Evolutionary conservation across 73 alveolate species (phyloP).

Genomic region (Effrenium voratum): DNA sequence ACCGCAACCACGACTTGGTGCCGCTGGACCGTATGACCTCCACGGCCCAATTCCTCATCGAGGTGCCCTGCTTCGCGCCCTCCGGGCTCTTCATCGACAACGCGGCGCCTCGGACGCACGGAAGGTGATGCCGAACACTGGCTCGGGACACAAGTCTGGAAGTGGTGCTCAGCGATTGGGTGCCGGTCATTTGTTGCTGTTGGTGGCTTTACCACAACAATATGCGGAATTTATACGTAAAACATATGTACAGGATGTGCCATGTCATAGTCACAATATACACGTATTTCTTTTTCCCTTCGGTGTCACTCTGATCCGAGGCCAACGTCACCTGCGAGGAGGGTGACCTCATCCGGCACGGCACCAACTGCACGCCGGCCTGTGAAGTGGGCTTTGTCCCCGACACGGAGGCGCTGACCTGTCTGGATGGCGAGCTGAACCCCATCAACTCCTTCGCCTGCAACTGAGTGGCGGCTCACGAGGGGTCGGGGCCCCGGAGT

Average conservation of each 20-base stretch:
- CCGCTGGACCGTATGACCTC: conserved; percentile 9
- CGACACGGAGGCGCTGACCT: neutral
- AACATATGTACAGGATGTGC: too few relatives aligned
- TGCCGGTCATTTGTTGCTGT: neutral
- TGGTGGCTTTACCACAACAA: too few relatives aligned
- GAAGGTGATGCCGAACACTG: neutral
- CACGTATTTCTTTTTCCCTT: too few relatives aligned
- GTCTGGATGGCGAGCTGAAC: conserved; percentile 24
- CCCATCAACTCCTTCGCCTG: conserved; percentile 9
- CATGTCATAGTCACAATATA: too few relatives aligned
- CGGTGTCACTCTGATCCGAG: conserved; percentile 11
- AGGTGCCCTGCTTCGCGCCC: conserved; percentile 86
- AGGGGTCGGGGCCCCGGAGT: too few relatives aligned
- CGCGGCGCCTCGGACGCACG: neutral
- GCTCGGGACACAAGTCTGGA: neutral
- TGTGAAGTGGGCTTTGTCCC: conserved; percentile 18
- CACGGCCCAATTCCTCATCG: conserved; percentile 42
- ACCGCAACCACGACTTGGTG: conserved; percentile 8
- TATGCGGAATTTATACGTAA: too few relatives aligned
- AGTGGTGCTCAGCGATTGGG: neutral
- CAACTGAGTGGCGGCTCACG: conserved; percentile 7
- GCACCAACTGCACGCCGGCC: conserved; percentile 55
- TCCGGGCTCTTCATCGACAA: conserved; percentile 29
- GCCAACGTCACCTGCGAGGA: conserved; percentile 87
- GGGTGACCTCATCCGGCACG: conserved; percentile 77